Conservation (phyloP, 2,329 filamentous ascomycete species). For the Bipolaris oryzae region DNA sequence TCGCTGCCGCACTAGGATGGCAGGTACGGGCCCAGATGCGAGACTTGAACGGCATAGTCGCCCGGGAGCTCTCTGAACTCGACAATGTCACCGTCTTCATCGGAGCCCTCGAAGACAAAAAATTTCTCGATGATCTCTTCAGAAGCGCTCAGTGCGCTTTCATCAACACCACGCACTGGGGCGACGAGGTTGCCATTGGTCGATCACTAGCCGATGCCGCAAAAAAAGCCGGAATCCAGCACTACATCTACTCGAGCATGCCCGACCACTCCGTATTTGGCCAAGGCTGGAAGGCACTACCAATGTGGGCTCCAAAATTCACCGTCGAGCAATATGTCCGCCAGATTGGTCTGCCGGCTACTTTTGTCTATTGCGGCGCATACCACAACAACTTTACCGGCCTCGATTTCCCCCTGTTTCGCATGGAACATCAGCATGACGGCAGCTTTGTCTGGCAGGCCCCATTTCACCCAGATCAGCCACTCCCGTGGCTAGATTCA, state of each 20-base stretch:
- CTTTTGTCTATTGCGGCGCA: constrained; percentile 94
- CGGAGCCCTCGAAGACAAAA: constrained; percentile 72
- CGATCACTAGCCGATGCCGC: constrained; percentile 87
- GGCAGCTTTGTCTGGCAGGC: constrained; percentile 92
- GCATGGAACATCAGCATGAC: constrained; percentile 85
- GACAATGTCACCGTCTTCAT: constrained; percentile 79
- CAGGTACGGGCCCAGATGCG: constrained; percentile 90
- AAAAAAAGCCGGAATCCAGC: constrained; percentile 80
- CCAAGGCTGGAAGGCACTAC: constrained; percentile 77
- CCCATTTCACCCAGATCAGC: constrained; percentile 87
- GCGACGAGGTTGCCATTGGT: constrained; percentile 90
- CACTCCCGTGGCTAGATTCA: constrained; percentile 92
- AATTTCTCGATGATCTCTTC: constrained; percentile 80
- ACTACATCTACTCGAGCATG: constrained; percentile 97
- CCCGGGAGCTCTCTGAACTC: constrained; percentile 80
- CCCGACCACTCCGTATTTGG: constrained; percentile 87
- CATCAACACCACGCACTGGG: constrained; percentile 97
- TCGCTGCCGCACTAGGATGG: constrained; percentile 92
- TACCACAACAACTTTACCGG: constrained; percentile 99
- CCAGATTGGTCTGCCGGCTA: constrained; percentile 80
- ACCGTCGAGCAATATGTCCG: constrained; percentile 90
- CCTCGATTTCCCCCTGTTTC: constrained; percentile 88
- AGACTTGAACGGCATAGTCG: constrained; percentile 84
- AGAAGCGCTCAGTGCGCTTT: constrained; percentile 85
- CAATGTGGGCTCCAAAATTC: constrained; percentile 91